phyloP scores from a whole-genome alignment of 225 moss, liverwort and hornwort genomes.

The Anthoceros angustus region DNA sequence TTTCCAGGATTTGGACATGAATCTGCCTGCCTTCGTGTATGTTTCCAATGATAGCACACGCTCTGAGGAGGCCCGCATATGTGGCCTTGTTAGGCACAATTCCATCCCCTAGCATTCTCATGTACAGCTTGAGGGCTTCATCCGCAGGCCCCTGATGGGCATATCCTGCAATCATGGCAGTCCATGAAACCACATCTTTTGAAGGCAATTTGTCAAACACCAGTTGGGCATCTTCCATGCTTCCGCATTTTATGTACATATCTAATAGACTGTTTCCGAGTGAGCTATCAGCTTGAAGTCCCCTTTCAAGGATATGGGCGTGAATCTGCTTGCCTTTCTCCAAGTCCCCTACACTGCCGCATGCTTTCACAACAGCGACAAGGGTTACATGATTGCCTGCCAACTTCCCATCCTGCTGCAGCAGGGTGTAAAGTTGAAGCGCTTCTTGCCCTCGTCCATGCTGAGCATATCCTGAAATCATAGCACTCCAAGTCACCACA shows the following conservation, averaged over 20 bases:
- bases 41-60: not conserved
- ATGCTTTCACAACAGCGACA: not conserved
- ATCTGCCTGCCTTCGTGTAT: not conserved
- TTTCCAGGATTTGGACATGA: not conserved
- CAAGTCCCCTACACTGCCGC: not conserved
- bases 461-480: not conserved
- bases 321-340: not conserved
- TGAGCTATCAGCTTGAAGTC: not conserved
- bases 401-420: not conserved
- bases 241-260: not conserved
- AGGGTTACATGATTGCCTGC: not conserved
- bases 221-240: not conserved
- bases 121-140: not conserved
- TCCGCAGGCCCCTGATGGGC: not conserved
- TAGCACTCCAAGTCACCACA: not conserved
- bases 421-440: not conserved
- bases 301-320: not conserved
- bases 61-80: not conserved
- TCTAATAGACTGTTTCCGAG: not conserved
- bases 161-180: not conserved
- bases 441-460: not conserved
- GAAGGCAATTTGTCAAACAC: not conserved
- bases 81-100: not conserved
- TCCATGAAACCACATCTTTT: not conserved
- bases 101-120: not conserved